These are phyloP conservation scores for Vitis labrusca DNA, from an alignment of 164 flowering plant species.

Conservation along the genomic window DNA sequence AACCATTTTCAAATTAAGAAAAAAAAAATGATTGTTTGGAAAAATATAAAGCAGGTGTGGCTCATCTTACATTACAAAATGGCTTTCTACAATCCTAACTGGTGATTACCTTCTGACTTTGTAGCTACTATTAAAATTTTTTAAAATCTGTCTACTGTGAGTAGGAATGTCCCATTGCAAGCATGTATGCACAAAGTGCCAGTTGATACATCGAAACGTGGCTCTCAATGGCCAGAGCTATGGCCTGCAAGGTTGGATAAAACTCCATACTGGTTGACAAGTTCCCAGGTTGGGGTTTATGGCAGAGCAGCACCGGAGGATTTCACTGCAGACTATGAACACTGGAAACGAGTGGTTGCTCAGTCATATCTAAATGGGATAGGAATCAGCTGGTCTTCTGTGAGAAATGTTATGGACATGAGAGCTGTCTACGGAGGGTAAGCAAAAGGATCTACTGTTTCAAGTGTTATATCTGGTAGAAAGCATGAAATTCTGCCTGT, in stretches of 20 bases:
- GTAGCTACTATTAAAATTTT: neutral
- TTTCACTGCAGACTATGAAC: conserved; percentile 70
- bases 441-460: conserved; percentile 23
- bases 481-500: neutral
- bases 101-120: neutral
- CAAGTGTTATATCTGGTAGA: neutral
- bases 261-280: conserved; percentile 73
- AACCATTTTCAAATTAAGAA: no score
- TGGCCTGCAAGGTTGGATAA: conserved; percentile 82
- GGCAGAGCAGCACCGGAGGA: conserved; percentile 92
- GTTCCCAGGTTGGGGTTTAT: conserved; percentile 85
- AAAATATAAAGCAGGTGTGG: no score
- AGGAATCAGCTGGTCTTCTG: conserved; percentile 80
- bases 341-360: conserved; percentile 89
- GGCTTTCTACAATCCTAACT: neutral
- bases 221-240: conserved; percentile 84
- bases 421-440: conserved; percentile 98
- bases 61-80: neutral
- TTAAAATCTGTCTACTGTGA: conserved; percentile 4
- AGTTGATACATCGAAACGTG: conserved; percentile 50
- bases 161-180: conserved; percentile 85
- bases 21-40: no score
- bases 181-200: conserved; percentile 87
- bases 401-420: conserved; percentile 99
- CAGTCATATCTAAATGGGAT: conserved; percentile 73